A percentile compares a stretch with the other conserved stretches of the same genome.
Evolutionary conservation across 2,329 filamentous ascomycete species (phyloP).

Genomic region (Penicillium concentricum): DNA sequence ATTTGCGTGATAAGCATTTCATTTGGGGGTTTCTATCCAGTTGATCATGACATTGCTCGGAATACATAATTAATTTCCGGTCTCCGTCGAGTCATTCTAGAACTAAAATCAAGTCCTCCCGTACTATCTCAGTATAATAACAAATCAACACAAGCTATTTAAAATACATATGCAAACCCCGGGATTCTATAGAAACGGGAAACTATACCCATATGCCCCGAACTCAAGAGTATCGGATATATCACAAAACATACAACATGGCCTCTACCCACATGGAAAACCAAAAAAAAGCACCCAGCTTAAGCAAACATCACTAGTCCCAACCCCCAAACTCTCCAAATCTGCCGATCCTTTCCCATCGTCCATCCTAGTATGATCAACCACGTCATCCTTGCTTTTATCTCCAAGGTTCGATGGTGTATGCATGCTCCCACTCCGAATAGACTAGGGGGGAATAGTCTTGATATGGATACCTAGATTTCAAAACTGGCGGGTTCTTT

Average conservation of each 20-base stretch:
- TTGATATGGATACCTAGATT: neutral
- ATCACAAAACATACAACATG: constrained; percentile 6
- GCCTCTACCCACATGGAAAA: too few relatives aligned
- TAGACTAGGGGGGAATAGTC: too few relatives aligned
- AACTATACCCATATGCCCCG: neutral
- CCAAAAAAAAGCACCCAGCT: neutral
- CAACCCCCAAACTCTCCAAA: neutral
- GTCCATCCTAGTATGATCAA: neutral
- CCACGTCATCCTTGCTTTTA: neutral
- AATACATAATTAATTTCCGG: neutral
- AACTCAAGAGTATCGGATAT: constrained; percentile 3
- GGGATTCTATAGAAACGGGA: neutral
- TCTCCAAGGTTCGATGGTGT: neutral
- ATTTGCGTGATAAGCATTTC: neutral
- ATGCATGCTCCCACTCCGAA: neutral
- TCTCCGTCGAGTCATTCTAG: too few relatives aligned
- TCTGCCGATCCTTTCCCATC: neutral
- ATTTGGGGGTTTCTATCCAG: neutral
- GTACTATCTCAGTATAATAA: neutral
- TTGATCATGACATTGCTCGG: neutral
- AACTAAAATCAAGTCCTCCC: neutral
- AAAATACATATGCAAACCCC: neutral
- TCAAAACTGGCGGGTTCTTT: neutral
- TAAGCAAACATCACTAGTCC: constrained; percentile 3
- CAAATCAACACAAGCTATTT: too few relatives aligned